Conservation (phyloP, 176 grass and related monocot species). For the Cenchrus purpureus region DNA sequence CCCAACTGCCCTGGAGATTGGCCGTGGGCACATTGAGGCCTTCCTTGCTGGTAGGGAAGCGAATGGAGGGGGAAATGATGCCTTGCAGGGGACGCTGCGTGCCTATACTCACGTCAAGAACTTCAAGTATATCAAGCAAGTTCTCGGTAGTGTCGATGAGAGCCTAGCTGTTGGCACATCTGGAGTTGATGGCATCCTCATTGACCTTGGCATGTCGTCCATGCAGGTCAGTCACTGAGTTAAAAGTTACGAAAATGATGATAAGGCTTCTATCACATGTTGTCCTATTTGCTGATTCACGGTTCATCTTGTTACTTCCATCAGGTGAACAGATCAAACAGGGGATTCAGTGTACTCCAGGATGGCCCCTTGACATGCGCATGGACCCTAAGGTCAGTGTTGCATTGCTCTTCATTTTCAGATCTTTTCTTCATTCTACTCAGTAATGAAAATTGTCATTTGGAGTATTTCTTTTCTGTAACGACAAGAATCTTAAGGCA, state of each 20-base stretch:
- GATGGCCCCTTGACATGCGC: slow-evolving; percentile 93
- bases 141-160: slow-evolving; percentile 52
- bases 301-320: background rate
- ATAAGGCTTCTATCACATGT: background rate
- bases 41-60: slow-evolving; percentile 43
- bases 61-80: background rate
- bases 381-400: slow-evolving; percentile 86
- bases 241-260: background rate
- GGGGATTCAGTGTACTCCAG: slow-evolving; percentile 81
- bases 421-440: background rate
- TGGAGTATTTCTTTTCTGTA: background rate
- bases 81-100: slow-evolving; percentile 34
- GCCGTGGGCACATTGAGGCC: slow-evolving; percentile 55
- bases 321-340: slow-evolving; percentile 65
- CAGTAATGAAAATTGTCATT: background rate
- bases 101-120: slow-evolving; percentile 71
- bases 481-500: background rate
- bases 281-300: background rate
- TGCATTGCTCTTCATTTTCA: slow-evolving; percentile 1
- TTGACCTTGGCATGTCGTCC: slow-evolving; percentile 92
- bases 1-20: slow-evolving; percentile 63
- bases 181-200: slow-evolving; percentile 72
- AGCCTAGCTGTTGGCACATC: slow-evolving; percentile 21
- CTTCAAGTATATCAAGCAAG: slow-evolving; percentile 86
- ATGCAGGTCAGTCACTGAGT: slow-evolving; percentile 66